Base-by-base conservation (phyloP, 768 basidiomycete species). In the Suillus luteus region DNA sequence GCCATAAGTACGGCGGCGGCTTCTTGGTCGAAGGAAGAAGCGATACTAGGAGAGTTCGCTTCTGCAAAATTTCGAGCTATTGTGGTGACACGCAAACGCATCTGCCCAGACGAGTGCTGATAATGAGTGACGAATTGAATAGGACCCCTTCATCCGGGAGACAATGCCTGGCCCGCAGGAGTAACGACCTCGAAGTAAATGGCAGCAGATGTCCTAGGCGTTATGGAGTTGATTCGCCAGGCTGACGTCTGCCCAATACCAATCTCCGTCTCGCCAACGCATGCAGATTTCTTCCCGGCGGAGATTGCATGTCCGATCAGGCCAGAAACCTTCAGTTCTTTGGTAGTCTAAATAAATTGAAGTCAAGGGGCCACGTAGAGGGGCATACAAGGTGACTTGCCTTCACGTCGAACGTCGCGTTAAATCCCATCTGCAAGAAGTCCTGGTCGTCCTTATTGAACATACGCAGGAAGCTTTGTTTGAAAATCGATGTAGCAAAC, bases 101-200 rank as follows among this genome's bases (percentile, higher is more conserved):
- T 91, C 72, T 96, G 92, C n/a, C 95, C 97, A 15, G 93, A 93
- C 9, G 96, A 85, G 75, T 99, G 96, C 75, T 99, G 97, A 73
- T 98, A 99, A 73, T 99, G 96, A 17, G 97, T 99, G 62, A 99
- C 93, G 71, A 99, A 99, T 75, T 99, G 97, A 65, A 99, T 93
- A 63, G 98, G 86, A 57, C 97, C 97, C 9, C 95, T 91, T 38
- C 92, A 92, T 62, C 93, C 93, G 7, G 88, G 93, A 68, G 89
- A 88, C 31, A 97, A 81, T 1, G 95, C 90, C 72, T 98, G 95
- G 2, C 96, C 96, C 19, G 96, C 95, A 27, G 95, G 96, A 1
- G 96, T 96, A 65, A 98, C 97, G 35, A 99, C 97, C 75, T 99
- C 97, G 72, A 99, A 98, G 80, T 99, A 99, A 41, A 96, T 94